These are phyloP conservation scores for Trifolium subterraneum DNA, from an alignment of 306 rosid genomes.

Conservation along the genomic window DNA sequence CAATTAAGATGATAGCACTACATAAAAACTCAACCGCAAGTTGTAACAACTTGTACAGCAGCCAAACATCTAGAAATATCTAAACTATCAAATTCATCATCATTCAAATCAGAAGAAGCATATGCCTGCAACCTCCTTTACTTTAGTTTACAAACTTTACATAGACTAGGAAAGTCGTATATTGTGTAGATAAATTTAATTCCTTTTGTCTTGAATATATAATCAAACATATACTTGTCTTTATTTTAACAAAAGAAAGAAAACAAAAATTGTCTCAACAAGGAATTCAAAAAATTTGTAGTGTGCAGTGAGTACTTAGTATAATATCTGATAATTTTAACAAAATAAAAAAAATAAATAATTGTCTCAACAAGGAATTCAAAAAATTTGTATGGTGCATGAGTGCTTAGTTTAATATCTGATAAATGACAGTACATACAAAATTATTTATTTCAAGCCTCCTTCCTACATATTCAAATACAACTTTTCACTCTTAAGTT, in stretches of 20 bases:
- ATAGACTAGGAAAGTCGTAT: neutral
- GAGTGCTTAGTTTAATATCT: neutral
- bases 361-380: neutral
- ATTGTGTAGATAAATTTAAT: neutral
- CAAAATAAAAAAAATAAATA: too few relatives aligned
- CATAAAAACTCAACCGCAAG: neutral
- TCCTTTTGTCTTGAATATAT: neutral
- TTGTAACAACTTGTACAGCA: neutral
- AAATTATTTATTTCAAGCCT: neutral
- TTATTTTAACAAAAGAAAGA: too few relatives aligned
- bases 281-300: neutral
- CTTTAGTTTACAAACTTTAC: neutral
- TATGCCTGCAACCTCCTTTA: neutral
- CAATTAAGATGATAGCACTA: neutral
- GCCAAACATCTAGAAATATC: neutral
- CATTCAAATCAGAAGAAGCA: neutral
- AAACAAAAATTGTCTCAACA: neutral
- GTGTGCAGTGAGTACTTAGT: neutral
- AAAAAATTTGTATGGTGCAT: neutral
- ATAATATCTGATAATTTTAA: too few relatives aligned
- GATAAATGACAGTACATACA: neutral
- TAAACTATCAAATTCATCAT: neutral
- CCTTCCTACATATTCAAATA: neutral
- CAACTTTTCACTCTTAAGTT: neutral
- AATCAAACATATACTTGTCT: too few relatives aligned